Conservation (phyloP, 2,329 filamentous ascomycete species). For the Nemania bipapillata region DNA sequence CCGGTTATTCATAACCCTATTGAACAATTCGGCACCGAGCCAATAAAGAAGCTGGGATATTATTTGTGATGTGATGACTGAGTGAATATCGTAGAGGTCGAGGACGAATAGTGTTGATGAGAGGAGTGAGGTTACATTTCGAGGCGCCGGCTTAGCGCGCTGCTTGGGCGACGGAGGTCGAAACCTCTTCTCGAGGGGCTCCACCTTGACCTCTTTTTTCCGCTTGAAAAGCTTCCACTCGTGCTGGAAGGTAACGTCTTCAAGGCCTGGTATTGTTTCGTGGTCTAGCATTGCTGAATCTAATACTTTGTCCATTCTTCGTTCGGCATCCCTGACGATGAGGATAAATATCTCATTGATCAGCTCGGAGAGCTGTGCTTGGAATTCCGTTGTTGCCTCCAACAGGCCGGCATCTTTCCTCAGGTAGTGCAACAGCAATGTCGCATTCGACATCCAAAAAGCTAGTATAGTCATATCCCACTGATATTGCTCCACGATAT, state of each 20-base stretch:
- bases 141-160: constrained; percentile 87
- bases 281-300: constrained; percentile 95
- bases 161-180: constrained; percentile 93
- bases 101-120: constrained; percentile 97
- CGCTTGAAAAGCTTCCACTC: constrained; percentile 98
- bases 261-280: constrained; percentile 96
- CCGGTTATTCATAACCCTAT: constrained; percentile 94
- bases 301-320: constrained; percentile 93
- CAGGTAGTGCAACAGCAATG: constrained; percentile 91
- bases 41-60: constrained; percentile 94
- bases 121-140: constrained; percentile 93
- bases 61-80: constrained; percentile 92
- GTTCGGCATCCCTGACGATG: constrained; percentile 94
- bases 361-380: constrained; percentile 90
- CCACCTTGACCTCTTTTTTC: constrained; percentile 88
- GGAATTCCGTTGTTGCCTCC: constrained; percentile 85
- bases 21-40: constrained; percentile 95
- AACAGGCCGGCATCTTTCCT: constrained; percentile 91
- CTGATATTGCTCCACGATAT: constrained; percentile 92
- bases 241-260: constrained; percentile 96
- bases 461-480: constrained; percentile 99
- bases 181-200: constrained; percentile 89
- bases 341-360: constrained; percentile 99
- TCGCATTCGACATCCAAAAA: constrained; percentile 98
- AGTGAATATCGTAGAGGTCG: constrained; percentile 98